phyloP scores from a whole-genome alignment of 1,284 basidiomycete species.

The Cryptococcus depauperatus region DNA sequence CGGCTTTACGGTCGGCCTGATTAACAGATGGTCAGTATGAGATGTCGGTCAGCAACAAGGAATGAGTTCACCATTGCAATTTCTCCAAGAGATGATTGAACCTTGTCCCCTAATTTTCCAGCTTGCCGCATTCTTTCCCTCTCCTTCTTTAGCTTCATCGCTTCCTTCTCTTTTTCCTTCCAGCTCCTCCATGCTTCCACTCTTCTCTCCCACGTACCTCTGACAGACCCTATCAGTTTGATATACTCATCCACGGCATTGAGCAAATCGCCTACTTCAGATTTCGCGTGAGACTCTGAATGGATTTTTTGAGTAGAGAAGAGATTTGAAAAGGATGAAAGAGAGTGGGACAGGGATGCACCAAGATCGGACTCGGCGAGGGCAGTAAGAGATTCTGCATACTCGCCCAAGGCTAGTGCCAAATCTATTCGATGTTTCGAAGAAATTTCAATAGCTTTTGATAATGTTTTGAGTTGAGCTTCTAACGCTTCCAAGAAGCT shows the following conservation, averaged over 20 bases:
- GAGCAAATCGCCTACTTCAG: conserved; percentile 68
- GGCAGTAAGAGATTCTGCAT: conserved; percentile 58
- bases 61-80: conserved; percentile 60
- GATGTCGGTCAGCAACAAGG: neutral
- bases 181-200: conserved; percentile 72
- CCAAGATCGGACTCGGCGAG: conserved; percentile 69
- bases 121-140: conserved; percentile 74
- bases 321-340: conserved; percentile 64
- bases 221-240: conserved; percentile 77
- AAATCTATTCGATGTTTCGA: conserved; percentile 72
- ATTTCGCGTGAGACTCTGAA: conserved; percentile 63
- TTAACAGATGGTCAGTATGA: neutral
- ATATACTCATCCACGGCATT: conserved; percentile 82
- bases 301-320: conserved; percentile 62
- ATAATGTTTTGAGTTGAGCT: conserved; percentile 72
- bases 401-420: conserved; percentile 59
- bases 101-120: conserved; percentile 51
- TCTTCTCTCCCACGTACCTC: conserved; percentile 76
- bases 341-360: conserved; percentile 58
- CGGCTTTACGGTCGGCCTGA: conserved; percentile 71
- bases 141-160: conserved; percentile 59
- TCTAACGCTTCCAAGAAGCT: conserved; percentile 82
- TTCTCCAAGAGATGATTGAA: conserved; percentile 52
- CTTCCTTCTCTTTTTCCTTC: conserved; percentile 70
- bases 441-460: conserved; percentile 74